Percentiles rank a stretch among this genome's conserved stretches.
These are phyloP conservation scores for Silene vulgaris DNA, from an alignment of 179 eudicot species.

Conservation along the genomic window DNA sequence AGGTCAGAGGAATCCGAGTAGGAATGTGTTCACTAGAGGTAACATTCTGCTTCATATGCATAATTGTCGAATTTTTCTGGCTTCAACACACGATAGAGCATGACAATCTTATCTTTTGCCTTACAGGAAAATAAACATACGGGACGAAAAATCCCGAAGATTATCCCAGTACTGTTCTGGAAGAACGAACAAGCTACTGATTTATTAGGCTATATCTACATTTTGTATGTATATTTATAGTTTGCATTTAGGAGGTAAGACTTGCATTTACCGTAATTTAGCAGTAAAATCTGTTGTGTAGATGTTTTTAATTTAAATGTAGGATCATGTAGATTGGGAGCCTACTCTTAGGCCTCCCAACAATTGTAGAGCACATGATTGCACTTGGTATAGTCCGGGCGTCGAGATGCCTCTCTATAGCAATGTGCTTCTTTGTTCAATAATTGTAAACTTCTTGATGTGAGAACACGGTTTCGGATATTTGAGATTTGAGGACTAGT, in stretches of 20 bases:
- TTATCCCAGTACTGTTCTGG: conserved; percentile 14
- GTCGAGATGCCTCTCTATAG: conserved; percentile 26
- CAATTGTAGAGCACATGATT: conserved; percentile 28
- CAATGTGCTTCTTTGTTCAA: conserved; percentile 19
- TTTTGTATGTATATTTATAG: conserved; percentile 39
- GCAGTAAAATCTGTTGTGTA: conserved; percentile 39
- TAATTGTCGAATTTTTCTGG: background rate
- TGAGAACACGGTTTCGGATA: background rate
- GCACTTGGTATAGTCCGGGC: conserved; percentile 26
- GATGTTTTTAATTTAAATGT: conserved; percentile 30
- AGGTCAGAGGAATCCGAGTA: conserved; percentile 45
- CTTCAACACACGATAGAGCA: background rate
- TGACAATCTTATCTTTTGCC: background rate
- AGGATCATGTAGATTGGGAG: conserved; percentile 25
- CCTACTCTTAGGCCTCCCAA: conserved; percentile 18
- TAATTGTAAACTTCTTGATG: conserved; percentile 9
- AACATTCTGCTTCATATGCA: background rate
- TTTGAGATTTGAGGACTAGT: background rate
- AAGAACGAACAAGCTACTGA: conserved; percentile 24
- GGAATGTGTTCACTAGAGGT: conserved; percentile 47
- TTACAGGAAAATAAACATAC: conserved; percentile 29
- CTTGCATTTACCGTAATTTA: conserved; percentile 25
- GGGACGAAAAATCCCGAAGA: background rate
- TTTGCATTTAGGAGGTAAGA: conserved; percentile 26
- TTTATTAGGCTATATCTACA: conserved; percentile 30